These are phyloP conservation scores for Chrysanthemum seticuspe DNA, from an alignment of 129 eudicot species.

Conservation along the genomic window DNA sequence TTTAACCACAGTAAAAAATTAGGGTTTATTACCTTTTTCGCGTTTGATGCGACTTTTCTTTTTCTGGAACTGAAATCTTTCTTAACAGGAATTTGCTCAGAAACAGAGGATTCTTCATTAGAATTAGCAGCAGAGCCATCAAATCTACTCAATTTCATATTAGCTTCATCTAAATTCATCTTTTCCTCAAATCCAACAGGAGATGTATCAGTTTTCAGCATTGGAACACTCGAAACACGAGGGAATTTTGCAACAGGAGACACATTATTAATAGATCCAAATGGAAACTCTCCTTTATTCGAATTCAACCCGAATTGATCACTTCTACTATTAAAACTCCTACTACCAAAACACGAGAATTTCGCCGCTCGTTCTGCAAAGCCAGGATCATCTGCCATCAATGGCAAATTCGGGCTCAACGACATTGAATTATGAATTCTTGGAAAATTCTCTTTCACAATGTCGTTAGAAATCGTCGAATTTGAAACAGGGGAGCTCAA, in stretches of 20 bases:
- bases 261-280: slow-evolving; percentile 28
- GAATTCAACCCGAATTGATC: slow-evolving; percentile 33
- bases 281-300: slow-evolving; percentile 27
- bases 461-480: slow-evolving; percentile 39
- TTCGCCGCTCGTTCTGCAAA: slow-evolving; percentile 89
- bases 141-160: slow-evolving; percentile 31
- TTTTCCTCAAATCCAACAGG: slow-evolving; percentile 33
- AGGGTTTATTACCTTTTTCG: slow-evolving; percentile 34
- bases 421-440: slow-evolving; percentile 44
- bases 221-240: slow-evolving; percentile 68
- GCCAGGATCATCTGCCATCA: slow-evolving; percentile 69
- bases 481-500: slow-evolving; percentile 44
- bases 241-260: slow-evolving; percentile 42
- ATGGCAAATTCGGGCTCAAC: slow-evolving; percentile 45
- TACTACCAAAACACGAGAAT: slow-evolving; percentile 84
- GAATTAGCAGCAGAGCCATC: slow-evolving; percentile 36
- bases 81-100: slow-evolving; percentile 31
- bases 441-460: slow-evolving; percentile 36
- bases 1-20: too few relatives aligned
- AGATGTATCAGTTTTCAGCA: slow-evolving; percentile 46
- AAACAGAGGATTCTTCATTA: slow-evolving; percentile 41
- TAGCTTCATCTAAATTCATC: slow-evolving; percentile 38
- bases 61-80: slow-evolving; percentile 53
- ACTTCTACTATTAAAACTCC: slow-evolving; percentile 68
- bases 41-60: slow-evolving; percentile 51